These are phyloP conservation scores for Nakazawaea sp. DNA, from an alignment of 805 yeast species.

Conservation along the genomic window DNA sequence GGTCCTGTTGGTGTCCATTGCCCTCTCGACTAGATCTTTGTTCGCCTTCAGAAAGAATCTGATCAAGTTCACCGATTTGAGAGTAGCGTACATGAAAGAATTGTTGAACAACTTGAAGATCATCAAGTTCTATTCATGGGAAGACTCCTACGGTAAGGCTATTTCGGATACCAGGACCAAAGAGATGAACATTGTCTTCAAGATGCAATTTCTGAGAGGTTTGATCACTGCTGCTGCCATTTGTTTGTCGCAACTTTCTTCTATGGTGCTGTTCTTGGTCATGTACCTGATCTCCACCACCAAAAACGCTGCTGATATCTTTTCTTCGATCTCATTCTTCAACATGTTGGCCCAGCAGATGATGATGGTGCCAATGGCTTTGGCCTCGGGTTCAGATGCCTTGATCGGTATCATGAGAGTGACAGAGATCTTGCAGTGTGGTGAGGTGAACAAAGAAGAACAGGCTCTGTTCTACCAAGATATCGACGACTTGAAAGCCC, in stretches of 20 bases:
- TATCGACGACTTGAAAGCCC: slow-evolving; percentile 13
- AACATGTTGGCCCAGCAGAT: slow-evolving; percentile 55
- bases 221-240: slow-evolving; percentile 57
- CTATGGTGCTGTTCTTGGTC: slow-evolving; percentile 49
- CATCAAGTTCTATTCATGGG: slow-evolving; percentile 91
- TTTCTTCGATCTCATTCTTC: slow-evolving; percentile 66
- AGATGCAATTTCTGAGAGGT: slow-evolving; percentile 61
- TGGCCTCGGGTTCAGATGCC: slow-evolving; percentile 65
- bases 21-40: slow-evolving; percentile 41
- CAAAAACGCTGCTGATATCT: slow-evolving; percentile 53
- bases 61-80: slow-evolving; percentile 60
- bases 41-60: slow-evolving; percentile 51
- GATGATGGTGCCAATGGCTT: slow-evolving; percentile 63
- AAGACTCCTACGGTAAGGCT: slow-evolving; percentile 59
- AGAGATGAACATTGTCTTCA: slow-evolving; percentile 58
- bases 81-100: slow-evolving; percentile 75
- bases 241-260: slow-evolving; percentile 62
- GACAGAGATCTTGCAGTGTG: slow-evolving; percentile 41
- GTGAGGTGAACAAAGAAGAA: slow-evolving; percentile 34
- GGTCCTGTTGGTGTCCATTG: slow-evolving; percentile 42
- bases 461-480: slow-evolving; percentile 17
- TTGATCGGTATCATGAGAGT: slow-evolving; percentile 51
- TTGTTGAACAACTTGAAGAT: slow-evolving; percentile 70
- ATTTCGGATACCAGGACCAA: slow-evolving; percentile 47
- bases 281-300: slow-evolving; percentile 21